These are phyloP conservation scores for Colletotrichum magnum DNA, from an alignment of 2,329 filamentous ascomycete species.

Conservation along the genomic window DNA sequence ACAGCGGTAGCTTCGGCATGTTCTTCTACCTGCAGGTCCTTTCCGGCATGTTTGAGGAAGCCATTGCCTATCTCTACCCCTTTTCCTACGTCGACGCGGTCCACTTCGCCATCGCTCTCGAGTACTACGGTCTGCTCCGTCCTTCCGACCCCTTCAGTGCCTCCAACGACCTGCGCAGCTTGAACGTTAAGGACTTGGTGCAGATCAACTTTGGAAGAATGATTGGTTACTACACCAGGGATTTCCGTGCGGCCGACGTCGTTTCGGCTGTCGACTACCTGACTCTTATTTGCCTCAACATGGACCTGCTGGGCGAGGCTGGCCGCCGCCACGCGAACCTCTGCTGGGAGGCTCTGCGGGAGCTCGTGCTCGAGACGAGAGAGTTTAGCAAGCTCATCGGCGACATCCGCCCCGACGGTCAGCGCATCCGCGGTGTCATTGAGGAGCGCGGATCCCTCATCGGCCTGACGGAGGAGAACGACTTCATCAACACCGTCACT, in stretches of 20 bases:
- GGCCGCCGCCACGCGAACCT: constrained; percentile 84
- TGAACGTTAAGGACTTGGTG: constrained; percentile 77
- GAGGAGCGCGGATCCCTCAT: constrained; percentile 89
- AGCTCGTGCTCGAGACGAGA: constrained; percentile 95
- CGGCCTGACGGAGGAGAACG: constrained; percentile 81
- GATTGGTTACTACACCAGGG: constrained; percentile 93
- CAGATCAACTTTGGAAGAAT: constrained; percentile 96
- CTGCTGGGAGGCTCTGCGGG: constrained; percentile 92
- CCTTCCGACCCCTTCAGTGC: constrained; percentile 85
- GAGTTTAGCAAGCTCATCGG: constrained; percentile 96
- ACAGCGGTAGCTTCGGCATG: constrained; percentile 85
- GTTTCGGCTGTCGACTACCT: constrained; percentile 95
- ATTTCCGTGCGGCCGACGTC: constrained; percentile 92
- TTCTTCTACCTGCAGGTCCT: constrained; percentile 95
- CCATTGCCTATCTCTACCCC: constrained; percentile 89
- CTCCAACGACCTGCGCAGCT: constrained; percentile 77
- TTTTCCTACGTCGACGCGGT: constrained; percentile 95
- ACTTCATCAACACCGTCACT: constrained; percentile 93
- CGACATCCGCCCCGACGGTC: constrained; percentile 89
- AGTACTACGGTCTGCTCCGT: constrained; percentile 90
- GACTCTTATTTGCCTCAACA: constrained; percentile 90
- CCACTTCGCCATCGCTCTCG: constrained; percentile 91
- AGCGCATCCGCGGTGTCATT: constrained; percentile 87
- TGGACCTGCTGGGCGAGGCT: constrained; percentile 81
- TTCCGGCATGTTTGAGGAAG: constrained; percentile 94